Conservation (phyloP, 805 yeast genomes). For the Starmera dryadoides region DNA sequence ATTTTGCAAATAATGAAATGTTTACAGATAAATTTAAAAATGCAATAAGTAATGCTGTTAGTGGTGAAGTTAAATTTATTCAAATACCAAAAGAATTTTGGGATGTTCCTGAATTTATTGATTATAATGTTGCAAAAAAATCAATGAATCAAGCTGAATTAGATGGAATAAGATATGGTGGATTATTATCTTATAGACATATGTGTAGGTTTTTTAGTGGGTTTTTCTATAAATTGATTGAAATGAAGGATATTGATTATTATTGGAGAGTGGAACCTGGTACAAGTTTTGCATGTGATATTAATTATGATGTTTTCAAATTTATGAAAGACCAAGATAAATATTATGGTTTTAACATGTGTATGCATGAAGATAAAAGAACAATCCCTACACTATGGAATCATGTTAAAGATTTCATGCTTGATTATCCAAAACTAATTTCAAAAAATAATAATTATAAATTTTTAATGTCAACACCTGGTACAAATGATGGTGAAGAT, state of each 20-base stretch:
- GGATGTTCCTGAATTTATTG: constrained; percentile 38
- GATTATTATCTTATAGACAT: constrained; percentile 42
- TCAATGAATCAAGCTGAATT: constrained; percentile 10
- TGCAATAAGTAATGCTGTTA: constrained; percentile 23
- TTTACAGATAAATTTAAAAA: constrained; percentile 33
- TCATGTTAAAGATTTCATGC: constrained; percentile 38
- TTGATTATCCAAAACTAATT: constrained; percentile 34
- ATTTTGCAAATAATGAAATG: constrained; percentile 45
- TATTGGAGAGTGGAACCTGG: constrained; percentile 59
- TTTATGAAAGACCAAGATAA: constrained; percentile 34
- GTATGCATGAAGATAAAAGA: constrained; percentile 44
- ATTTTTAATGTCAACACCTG: constrained; percentile 39
- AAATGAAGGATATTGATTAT: constrained; percentile 40
- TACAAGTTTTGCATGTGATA: constrained; percentile 48
- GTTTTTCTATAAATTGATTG: constrained; percentile 40
- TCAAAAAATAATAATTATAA: constrained; percentile 54
- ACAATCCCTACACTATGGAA: constrained; percentile 48
- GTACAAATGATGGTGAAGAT: constrained; percentile 37
- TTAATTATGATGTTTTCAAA: constrained; percentile 46
- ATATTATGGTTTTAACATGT: constrained; percentile 42
- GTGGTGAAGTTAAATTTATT: constrained; percentile 37
- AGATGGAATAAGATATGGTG: constrained; percentile 33
- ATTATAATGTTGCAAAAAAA: constrained; percentile 26
- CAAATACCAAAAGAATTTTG: constrained; percentile 37
- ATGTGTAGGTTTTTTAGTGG: constrained; percentile 79